Evolutionary conservation across 192 early-diverging fungal genomes (phyloP).

Genomic region (Coemansia interrupta): DNA sequence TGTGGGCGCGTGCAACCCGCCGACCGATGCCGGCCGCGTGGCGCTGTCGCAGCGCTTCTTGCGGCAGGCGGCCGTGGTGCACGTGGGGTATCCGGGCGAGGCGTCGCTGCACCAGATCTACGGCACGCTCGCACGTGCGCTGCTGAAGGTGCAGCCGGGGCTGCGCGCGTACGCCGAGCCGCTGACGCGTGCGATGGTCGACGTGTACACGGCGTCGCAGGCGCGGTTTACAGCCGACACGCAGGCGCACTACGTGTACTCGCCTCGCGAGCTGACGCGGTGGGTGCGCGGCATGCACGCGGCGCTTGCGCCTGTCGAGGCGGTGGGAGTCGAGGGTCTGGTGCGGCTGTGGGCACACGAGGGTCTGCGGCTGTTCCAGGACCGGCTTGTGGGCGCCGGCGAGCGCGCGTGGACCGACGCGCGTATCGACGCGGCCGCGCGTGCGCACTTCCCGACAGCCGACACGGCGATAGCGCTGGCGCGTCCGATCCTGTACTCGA

Average conservation of each 20-base stretch:
- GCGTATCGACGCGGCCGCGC: conserved; percentile 75
- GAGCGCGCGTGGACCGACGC: conserved; percentile 93
- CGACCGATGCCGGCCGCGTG: conserved; percentile 98
- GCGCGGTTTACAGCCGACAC: conserved; percentile 92
- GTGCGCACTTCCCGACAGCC: conserved; percentile 83
- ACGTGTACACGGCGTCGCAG: conserved; percentile 90
- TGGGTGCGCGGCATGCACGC: conserved; percentile 99
- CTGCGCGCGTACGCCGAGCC: conserved; percentile 87
- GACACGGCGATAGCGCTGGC: conserved; percentile 66
- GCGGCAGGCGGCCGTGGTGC: conserved; percentile 90
- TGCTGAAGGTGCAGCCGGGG: conserved; percentile 88
- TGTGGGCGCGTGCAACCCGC: conserved; percentile 99
- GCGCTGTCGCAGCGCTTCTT: conserved; percentile 93
- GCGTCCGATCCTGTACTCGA: conserved; percentile 94
- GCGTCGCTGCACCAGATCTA: conserved; percentile 93
- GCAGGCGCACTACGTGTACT: conserved; percentile 99
- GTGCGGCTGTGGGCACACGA: conserved; percentile 99
- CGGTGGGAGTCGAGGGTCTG: conserved; percentile 74
- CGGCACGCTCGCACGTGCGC: conserved; percentile 84
- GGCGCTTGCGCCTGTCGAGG: conserved; percentile 82
- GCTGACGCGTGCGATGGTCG: conserved; percentile 94
- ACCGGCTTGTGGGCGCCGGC: conserved; percentile 84
- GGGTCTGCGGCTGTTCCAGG: conserved; percentile 95
- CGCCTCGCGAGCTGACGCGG: conserved; percentile 97
- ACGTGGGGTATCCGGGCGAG: conserved; percentile 98